These are phyloP conservation scores for Gloeophyllum trabeum DNA, from an alignment of 768 basidiomycete genomes.

Conservation along the genomic window DNA sequence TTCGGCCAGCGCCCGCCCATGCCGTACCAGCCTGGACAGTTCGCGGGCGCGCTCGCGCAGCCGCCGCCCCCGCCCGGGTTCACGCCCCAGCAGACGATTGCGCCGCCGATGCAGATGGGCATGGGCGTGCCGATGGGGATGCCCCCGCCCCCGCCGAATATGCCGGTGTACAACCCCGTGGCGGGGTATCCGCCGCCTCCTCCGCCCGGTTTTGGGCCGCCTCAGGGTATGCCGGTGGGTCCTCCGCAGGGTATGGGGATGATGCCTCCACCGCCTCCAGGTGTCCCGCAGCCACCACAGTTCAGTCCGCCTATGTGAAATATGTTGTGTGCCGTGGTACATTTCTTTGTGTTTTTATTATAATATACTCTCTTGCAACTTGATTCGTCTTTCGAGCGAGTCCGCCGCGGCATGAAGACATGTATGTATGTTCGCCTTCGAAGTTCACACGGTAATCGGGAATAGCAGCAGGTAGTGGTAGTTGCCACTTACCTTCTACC, in stretches of 20 bases:
- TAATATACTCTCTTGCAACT: too few relatives aligned
- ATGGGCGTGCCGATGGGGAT: conserved; percentile 22
- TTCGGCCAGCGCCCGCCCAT: conserved; percentile 58
- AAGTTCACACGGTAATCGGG: too few relatives aligned
- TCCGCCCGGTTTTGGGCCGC: conserved; percentile 53
- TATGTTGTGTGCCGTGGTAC: too few relatives aligned
- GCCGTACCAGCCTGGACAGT: conserved; percentile 78
- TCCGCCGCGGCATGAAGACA: too few relatives aligned
- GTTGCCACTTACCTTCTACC: too few relatives aligned
- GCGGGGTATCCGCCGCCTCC: conserved; percentile 51
- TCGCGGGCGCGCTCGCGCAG: conserved; percentile 77
- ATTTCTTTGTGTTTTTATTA: too few relatives aligned
- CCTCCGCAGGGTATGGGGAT: conserved; percentile 15
- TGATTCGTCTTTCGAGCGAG: too few relatives aligned
- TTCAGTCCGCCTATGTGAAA: too few relatives aligned
- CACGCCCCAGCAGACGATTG: conserved; percentile 57
- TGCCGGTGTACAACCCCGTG: conserved; percentile 32
- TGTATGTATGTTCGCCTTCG: too few relatives aligned
- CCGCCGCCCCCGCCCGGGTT: conserved; percentile 79
- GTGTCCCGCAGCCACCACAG: conserved; percentile 16
- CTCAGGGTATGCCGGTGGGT: conserved; percentile 28
- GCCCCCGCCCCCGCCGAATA: conserved; percentile 24
- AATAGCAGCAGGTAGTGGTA: too few relatives aligned
- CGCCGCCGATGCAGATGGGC: conserved; percentile 22
- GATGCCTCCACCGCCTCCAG: conserved; percentile 35